Evolutionary conservation across 768 basidiomycete genomes (phyloP), one percentile per base, ranked within the genome.

Genomic region (Boletus fagicola): DNA sequence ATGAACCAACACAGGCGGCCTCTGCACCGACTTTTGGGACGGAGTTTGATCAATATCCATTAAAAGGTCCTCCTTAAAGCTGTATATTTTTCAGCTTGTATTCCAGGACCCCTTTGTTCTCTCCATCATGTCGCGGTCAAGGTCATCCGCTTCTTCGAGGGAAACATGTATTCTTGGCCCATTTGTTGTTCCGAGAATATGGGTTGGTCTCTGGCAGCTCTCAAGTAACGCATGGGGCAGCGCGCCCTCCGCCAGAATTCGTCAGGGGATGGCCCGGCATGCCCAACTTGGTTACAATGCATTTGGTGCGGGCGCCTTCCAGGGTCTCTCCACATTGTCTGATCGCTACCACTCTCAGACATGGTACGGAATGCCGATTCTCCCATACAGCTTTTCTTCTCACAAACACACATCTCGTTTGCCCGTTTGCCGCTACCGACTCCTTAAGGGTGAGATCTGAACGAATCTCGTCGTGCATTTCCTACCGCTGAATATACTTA

Each of bases 181-280:
- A 5, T 79, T 83, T 62, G 64, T 65, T 24, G 78, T 77, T 20
- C 85, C 90, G 36, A 82, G 90, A 53, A 67, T 92, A 53, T 90
- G 87, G 86, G 82, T 80, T 8, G 90, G 90, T 11, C 79, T 93
- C 4, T 93, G 91, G 91, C 92, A 93, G 60, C 81, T 93, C 38
- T 91, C 91, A 12, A 88, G 88, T 66, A 88, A 86, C 50, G 90
- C 90, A 3, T 93, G 91, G 91, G 91, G 92, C 20, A 87, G 81
- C 47, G 87, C 87, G 2, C 78, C 87, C 0, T 82, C 83, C 1
- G 63, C 79, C 31, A 85, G 83, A 65, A 80, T 93, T 56, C 83
- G 84, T 51, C 75, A 80, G 59, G 85, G 81, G 40, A 90, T 93
- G 88, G 74, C 69, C 18, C 80, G 77, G 26, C 83, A 90, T 64